Evolutionary conservation across 768 basidiomycete species (phyloP).

Genomic region (Candolleomyces efflorescens): DNA sequence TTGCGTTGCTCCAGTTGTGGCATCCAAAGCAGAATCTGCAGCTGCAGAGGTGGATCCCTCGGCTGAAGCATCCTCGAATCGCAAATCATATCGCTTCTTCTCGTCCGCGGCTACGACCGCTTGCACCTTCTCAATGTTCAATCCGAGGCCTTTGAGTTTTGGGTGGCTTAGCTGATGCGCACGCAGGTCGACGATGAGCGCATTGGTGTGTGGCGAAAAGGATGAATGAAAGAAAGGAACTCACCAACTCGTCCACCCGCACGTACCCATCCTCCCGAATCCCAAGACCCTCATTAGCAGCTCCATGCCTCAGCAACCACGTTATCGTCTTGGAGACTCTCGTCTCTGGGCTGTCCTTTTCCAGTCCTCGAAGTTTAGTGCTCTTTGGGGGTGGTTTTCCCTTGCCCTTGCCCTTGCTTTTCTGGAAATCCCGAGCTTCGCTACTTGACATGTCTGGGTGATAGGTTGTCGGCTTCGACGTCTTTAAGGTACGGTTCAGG

Average conservation of each 20-base stretch:
- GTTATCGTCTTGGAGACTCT: conserved; percentile 83
- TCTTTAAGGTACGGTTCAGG: neutral
- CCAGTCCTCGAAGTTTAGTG: conserved; percentile 52
- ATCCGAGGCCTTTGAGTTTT: conserved; percentile 42
- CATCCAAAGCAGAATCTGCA: conserved; percentile 2
- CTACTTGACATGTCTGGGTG: neutral
- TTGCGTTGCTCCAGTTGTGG: neutral
- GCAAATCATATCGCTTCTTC: conserved; percentile 62
- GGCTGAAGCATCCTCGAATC: conserved; percentile 30
- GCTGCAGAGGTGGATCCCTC: neutral
- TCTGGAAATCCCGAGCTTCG: neutral
- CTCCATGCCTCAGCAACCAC: conserved; percentile 90
- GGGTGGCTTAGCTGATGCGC: conserved; percentile 9
- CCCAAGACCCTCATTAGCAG: conserved; percentile 64
- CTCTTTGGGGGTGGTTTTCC: conserved; percentile 3
- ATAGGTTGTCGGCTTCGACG: neutral
- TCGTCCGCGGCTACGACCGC: conserved; percentile 62
- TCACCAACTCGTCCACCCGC: conserved; percentile 75
- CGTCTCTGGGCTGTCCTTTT: conserved; percentile 62
- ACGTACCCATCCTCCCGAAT: conserved; percentile 88
- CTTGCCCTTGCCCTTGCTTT: conserved; percentile 2
- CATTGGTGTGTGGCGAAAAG: neutral
- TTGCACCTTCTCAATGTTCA: conserved; percentile 50
- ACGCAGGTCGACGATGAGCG: neutral
- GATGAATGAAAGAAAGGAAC: conserved; percentile 22